Conservation (phyloP, 2,329 filamentous ascomycete species). For the Alternaria rosae region DNA sequence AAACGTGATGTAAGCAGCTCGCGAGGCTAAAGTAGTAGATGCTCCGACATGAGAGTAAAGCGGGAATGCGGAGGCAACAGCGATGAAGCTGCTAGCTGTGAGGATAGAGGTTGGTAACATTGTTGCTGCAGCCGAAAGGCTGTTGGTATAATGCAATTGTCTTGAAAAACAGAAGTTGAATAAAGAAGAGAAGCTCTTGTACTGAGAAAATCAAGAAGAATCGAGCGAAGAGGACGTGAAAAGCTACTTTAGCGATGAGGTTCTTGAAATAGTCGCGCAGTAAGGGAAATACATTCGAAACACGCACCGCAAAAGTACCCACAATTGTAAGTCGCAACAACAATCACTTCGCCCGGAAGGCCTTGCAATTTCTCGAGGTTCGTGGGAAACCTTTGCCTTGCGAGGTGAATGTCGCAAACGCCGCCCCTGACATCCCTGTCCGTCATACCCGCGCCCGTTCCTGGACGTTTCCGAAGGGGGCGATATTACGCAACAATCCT, state of each 20-base stretch:
- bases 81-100: conserved; percentile 40
- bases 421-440: neutral
- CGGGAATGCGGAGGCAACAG: conserved; percentile 34
- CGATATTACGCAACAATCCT: neutral
- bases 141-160: neutral
- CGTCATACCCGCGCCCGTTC: neutral
- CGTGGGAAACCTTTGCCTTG: neutral
- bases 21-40: conserved; percentile 24
- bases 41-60: conserved; percentile 15
- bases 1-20: conserved; percentile 33
- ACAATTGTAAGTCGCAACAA: neutral
- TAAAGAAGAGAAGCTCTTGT: no score
- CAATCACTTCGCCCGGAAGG: neutral
- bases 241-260: neutral
- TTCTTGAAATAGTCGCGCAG: neutral
- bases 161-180: neutral
- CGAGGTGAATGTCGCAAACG: neutral
- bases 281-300: neutral
- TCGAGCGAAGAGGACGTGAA: neutral
- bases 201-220: neutral
- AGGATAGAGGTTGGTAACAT: neutral
- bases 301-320: neutral
- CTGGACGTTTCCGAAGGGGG: neutral
- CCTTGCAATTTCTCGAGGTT: neutral
- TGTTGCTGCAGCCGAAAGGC: neutral